Evolutionary conservation across 306 rosid genomes (phyloP).

Genomic region (Acacia melanoxylon): DNA sequence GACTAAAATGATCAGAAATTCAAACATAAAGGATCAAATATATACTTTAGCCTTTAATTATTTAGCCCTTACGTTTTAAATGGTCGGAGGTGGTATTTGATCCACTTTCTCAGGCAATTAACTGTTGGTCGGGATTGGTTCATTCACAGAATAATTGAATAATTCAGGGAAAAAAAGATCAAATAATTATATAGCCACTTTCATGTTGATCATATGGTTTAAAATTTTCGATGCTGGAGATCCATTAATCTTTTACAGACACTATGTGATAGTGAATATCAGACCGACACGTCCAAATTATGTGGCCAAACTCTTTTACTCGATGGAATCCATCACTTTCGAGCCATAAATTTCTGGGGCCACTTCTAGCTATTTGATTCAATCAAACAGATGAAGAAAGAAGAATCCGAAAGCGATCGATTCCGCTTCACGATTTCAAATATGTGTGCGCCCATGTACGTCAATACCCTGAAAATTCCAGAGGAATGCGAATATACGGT

Average conservation of each 20-base stretch:
- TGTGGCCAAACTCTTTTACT: neutral
- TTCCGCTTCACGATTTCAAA: neutral
- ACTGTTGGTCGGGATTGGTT: neutral
- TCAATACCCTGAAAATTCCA: constrained; percentile 24
- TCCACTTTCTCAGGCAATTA: neutral
- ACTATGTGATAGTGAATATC: neutral
- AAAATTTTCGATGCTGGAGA: neutral
- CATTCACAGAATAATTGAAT: neutral
- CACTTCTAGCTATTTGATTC: constrained; percentile 13
- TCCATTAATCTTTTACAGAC: neutral
- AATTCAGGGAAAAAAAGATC: neutral
- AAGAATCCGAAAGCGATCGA: constrained; percentile 5
- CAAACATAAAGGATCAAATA: no score
- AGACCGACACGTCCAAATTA: neutral
- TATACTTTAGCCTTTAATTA: no score
- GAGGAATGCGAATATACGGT: constrained; percentile 12
- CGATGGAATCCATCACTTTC: constrained; percentile 3
- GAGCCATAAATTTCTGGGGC: constrained; percentile 19
- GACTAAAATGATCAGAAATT: no score
- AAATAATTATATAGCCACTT: neutral
- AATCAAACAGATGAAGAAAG: neutral
- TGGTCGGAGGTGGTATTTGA: neutral
- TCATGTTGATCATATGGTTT: neutral
- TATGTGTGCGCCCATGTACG: neutral
- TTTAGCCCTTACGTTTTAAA: no score